Evolutionary conservation across 2,329 filamentous ascomycete species (phyloP), one percentile per base, ranked within the genome.

Genomic region (Metarhizium album): DNA sequence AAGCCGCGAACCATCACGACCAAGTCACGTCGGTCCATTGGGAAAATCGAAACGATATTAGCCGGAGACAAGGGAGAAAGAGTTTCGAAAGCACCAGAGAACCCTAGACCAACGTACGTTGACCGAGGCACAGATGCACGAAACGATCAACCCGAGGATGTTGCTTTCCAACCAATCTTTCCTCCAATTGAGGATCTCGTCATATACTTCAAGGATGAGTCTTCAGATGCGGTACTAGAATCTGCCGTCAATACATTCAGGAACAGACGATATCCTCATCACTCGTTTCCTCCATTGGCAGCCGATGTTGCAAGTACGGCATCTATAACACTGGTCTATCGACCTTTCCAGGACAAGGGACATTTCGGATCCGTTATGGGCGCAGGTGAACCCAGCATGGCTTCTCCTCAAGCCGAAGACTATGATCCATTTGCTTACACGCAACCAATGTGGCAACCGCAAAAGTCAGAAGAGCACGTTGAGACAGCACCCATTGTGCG

Each of bases 171-270:
- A 33, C 67, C 74, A 1, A 69, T 80, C 0, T 66, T 84, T 22
- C 72, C 75, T 0, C 63, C 79, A 42, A 58, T 69, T 0, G 81
- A 84, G 57, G 76, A 84, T 53, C 59, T 82, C 1, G 69, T 82
- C 2, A 67, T 84, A 23, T 69, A 77, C 45, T 72, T 83, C 50
- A 74, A 71, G 14, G 69, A 72, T 8, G 70, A 71, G 2, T 61
- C 64, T 1, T 59, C 62, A 0, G 69, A 77, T 52, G 53, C 61
- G 2, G 58, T 74, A 0, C 61, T 82, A 1, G 71, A 74, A 22
- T 67, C 67, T 1, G 68, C 75, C 16, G 65, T 82, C 31, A 63
- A 66, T 27, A 70, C 72, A 2, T 76, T 79, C 50, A 62, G 56
- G 50, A 48, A 54, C 14, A 60, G 61, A 1, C 57, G 54, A 18